Evolutionary conservation across 148 eudicot species (phyloP).

Genomic region (Nyssa sinensis): DNA sequence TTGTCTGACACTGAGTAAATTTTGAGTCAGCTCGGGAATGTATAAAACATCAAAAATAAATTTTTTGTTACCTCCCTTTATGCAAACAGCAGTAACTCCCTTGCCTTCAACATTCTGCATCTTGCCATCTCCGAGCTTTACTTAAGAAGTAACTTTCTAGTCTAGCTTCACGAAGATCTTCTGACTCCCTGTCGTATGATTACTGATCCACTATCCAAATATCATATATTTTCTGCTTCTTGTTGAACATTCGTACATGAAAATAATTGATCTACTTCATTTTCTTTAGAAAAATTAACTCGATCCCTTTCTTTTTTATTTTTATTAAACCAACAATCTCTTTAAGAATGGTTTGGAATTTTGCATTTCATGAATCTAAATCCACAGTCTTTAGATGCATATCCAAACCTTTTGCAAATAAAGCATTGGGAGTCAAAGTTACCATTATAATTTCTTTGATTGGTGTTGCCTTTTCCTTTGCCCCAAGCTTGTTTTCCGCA

Average conservation of each 20-base stretch:
- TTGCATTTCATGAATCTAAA: background rate
- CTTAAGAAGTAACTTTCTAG: background rate
- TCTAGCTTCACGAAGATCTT: background rate
- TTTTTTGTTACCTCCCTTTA: background rate
- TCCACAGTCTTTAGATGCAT: background rate
- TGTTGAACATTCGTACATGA: background rate
- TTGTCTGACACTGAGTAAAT: background rate
- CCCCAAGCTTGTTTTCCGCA: no score
- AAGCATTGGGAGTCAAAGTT: background rate
- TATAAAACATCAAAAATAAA: background rate
- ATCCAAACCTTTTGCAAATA: background rate
- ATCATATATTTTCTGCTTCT: background rate
- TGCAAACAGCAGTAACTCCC: background rate
- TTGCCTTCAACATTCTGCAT: background rate
- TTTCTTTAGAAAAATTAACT: background rate
- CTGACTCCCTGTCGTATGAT: background rate
- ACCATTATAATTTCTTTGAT: no score
- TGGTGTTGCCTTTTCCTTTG: no score
- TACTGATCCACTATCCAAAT: background rate
- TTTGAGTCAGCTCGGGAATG: no score
- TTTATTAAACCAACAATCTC: background rate
- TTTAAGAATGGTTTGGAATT: background rate
- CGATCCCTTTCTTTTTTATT: background rate
- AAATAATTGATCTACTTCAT: background rate
- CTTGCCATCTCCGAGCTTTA: background rate